These are phyloP conservation scores for Sarcomyxa edulis DNA, from an alignment of 768 basidiomycete species.

Conservation along the genomic window DNA sequence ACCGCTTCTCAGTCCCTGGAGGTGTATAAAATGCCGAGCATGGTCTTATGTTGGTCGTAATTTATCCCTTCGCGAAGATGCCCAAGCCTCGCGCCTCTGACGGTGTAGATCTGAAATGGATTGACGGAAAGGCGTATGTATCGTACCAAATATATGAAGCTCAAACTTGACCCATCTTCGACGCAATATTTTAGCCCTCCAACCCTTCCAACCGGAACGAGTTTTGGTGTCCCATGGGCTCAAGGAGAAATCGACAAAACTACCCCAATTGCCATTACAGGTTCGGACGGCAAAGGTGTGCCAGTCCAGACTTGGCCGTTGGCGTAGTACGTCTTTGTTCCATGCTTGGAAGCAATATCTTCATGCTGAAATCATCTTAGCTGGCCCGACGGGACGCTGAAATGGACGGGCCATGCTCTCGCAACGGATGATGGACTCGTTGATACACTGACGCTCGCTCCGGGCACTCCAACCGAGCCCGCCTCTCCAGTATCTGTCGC, in stretches of 20 bases:
- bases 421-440: conserved; percentile 19
- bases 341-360: background rate
- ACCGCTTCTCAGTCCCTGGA: too few relatives aligned
- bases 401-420: conserved; percentile 35
- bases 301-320: conserved; percentile 31
- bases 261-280: conserved; percentile 19
- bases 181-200: too few relatives aligned
- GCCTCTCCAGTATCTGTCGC: conserved; percentile 23
- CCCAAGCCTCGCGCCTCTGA: conserved; percentile 15
- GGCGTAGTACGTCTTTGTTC: conserved; percentile 23
- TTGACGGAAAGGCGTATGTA: conserved; percentile 25
- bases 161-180: too few relatives aligned
- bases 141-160: too few relatives aligned
- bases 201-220: conserved; percentile 24
- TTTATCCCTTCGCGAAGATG: conserved; percentile 2
- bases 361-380: conserved; percentile 11
- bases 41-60: too few relatives aligned
- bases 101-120: conserved; percentile 24
- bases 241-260: conserved; percentile 31
- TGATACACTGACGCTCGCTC: conserved; percentile 18
- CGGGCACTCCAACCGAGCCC: conserved; percentile 28
- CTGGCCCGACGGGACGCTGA: conserved; percentile 33
- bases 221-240: conserved; percentile 32
- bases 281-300: conserved; percentile 14
- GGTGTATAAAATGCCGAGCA: too few relatives aligned